These are phyloP conservation scores for Rhododendron henanense DNA, from an alignment of 148 eudicot genomes.

Conservation along the genomic window DNA sequence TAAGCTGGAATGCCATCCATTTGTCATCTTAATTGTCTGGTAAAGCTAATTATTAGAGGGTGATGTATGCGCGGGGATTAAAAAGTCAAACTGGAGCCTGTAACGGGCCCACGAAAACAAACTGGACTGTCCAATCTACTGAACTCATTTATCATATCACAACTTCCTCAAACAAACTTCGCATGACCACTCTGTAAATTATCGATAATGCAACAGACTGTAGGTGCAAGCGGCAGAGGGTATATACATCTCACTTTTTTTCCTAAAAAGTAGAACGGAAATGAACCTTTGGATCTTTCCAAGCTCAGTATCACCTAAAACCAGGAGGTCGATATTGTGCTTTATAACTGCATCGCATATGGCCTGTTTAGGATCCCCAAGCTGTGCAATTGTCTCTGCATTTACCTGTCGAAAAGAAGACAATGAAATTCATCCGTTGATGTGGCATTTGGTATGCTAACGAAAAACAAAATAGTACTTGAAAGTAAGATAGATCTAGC, in stretches of 20 bases:
- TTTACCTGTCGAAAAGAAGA: constrained; percentile 1
- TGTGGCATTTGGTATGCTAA: not conserved
- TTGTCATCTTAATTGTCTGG: not conserved
- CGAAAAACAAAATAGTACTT: not conserved
- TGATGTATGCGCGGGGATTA: too few relatives aligned
- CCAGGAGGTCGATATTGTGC: not conserved
- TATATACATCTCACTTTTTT: not conserved
- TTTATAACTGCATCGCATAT: constrained; percentile 7
- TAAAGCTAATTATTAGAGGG: not conserved
- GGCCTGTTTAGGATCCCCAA: constrained; percentile 14
- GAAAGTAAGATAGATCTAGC: not conserved
- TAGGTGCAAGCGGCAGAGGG: not conserved
- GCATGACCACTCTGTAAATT: not conserved
- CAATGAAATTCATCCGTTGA: not conserved
- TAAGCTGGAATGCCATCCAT: not conserved
- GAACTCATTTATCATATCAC: not conserved
- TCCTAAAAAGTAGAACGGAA: not conserved
- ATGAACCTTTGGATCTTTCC: constrained; percentile 10
- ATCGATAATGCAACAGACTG: not conserved
- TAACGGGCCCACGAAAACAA: too few relatives aligned
- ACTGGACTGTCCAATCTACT: not conserved
- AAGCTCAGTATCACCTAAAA: not conserved
- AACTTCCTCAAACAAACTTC: not conserved
- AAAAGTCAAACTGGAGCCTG: not conserved
- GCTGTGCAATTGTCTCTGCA: not conserved